Evolutionary conservation across 129 eudicot species (phyloP).

Genomic region (Lonicera japonica): DNA sequence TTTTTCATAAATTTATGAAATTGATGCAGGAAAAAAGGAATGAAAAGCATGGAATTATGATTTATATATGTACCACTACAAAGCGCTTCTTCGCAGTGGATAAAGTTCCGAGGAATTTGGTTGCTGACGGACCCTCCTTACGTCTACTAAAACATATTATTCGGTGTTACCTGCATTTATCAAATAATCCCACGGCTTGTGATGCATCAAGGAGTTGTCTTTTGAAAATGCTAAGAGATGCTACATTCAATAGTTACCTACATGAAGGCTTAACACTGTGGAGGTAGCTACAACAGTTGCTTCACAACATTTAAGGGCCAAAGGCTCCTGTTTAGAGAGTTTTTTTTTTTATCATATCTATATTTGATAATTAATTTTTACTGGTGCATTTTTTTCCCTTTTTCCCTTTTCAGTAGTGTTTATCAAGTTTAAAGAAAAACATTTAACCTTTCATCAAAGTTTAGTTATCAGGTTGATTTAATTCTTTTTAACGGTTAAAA

Average conservation of each 20-base stretch:
- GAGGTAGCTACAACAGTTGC: constrained; percentile 76
- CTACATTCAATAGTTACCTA: constrained; percentile 68
- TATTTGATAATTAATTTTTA: constrained; percentile 22
- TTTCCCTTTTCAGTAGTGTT: too few species aligned
- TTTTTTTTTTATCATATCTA: constrained; percentile 78
- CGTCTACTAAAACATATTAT: constrained; percentile 78
- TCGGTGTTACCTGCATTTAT: constrained; percentile 75
- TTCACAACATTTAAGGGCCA: constrained; percentile 68
- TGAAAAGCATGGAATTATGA: too few species aligned
- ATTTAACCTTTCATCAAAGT: too few species aligned
- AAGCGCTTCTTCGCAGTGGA: constrained; percentile 86
- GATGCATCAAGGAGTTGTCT: constrained; percentile 75
- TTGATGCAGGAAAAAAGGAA: too few species aligned
- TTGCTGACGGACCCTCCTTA: constrained; percentile 76
- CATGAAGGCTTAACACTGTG: constrained; percentile 75
- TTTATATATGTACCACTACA: constrained; percentile 85
- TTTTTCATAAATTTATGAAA: too few species aligned
- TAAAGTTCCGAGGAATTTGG: constrained; percentile 77
- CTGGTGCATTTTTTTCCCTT: neutral
- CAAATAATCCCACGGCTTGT: constrained; percentile 87
- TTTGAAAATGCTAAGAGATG: constrained; percentile 72
- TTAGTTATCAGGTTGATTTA: too few species aligned
- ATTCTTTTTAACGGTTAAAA: too few species aligned
- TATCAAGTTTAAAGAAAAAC: too few species aligned
- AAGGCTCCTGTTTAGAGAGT: constrained; percentile 61